phyloP scores from a whole-genome alignment of 495 filamentous ascomycete genomes.

The Penicillium desertorum region DNA sequence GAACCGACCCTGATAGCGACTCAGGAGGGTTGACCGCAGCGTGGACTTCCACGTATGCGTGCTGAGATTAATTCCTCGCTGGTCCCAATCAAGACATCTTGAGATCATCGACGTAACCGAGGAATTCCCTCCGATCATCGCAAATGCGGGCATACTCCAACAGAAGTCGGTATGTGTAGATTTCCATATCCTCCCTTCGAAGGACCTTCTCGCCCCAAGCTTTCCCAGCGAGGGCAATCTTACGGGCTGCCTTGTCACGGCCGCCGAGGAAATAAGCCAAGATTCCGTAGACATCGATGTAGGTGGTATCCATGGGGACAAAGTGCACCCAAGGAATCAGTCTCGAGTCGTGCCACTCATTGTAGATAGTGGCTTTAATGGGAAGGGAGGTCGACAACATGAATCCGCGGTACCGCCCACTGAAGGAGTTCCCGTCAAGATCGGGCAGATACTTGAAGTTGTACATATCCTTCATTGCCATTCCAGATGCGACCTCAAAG shows the following conservation, averaged over 20 bases:
- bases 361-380: constrained; percentile 51
- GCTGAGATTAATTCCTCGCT: neutral
- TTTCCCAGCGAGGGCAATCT: constrained; percentile 45
- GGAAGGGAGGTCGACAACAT: constrained; percentile 43
- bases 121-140: constrained; percentile 19
- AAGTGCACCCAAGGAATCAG: constrained; percentile 58
- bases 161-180: constrained; percentile 46
- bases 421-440: constrained; percentile 56
- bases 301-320: constrained; percentile 45
- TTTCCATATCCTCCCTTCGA: constrained; percentile 37
- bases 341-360: constrained; percentile 60
- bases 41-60: neutral
- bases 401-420: constrained; percentile 50
- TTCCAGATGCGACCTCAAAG: constrained; percentile 35
- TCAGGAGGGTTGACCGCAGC: neutral
- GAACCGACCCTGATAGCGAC: neutral
- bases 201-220: constrained; percentile 43
- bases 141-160: constrained; percentile 37
- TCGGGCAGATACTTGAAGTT: constrained; percentile 53
- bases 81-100: neutral
- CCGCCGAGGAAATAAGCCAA: constrained; percentile 40
- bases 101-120: constrained; percentile 9
- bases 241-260: constrained; percentile 31
- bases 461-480: constrained; percentile 54
- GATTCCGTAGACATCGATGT: constrained; percentile 45